Evolutionary conservation across 768 basidiomycete species (phyloP).

Genomic region (Lyophyllum shimeji): DNA sequence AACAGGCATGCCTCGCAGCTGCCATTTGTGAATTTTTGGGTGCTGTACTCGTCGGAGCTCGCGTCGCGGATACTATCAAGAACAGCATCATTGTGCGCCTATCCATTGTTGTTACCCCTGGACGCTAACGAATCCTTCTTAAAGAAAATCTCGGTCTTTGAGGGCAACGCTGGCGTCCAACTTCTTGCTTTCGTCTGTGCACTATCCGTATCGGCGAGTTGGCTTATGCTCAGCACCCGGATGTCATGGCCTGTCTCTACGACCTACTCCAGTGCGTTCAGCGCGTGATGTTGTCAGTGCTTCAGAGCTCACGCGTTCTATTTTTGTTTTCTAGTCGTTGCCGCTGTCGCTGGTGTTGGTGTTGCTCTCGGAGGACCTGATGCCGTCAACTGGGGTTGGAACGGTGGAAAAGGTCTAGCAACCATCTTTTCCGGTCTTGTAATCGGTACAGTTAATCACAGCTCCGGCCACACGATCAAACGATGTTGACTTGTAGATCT

Average conservation of each 20-base stretch:
- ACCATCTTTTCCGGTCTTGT: constrained; percentile 26
- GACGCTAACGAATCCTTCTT: neutral
- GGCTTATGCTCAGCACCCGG: constrained; percentile 25
- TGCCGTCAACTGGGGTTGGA: constrained; percentile 27
- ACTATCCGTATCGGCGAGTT: constrained; percentile 22
- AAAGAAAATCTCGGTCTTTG: constrained; percentile 21
- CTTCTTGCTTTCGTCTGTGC: constrained; percentile 27
- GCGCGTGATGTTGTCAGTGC: neutral
- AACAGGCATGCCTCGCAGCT: constrained; percentile 25
- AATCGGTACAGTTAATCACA: constrained; percentile 15
- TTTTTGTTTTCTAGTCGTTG: constrained; percentile 12
- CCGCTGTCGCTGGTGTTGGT: constrained; percentile 25
- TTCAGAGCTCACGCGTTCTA: neutral
- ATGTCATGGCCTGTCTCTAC: constrained; percentile 28
- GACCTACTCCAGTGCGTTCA: constrained; percentile 22
- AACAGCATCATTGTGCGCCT: constrained; percentile 27
- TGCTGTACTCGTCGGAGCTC: constrained; percentile 26
- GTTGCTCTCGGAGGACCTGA: constrained; percentile 23
- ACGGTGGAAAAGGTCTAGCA: constrained; percentile 24
- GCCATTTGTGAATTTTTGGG: constrained; percentile 27
- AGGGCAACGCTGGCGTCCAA: constrained; percentile 26
- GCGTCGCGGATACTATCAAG: constrained; percentile 27
- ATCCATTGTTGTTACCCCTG: neutral
- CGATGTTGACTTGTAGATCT: neutral
- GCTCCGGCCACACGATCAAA: neutral